phyloP scores from a whole-genome alignment of 441 rosid species.

The Populus hybrid region DNA sequence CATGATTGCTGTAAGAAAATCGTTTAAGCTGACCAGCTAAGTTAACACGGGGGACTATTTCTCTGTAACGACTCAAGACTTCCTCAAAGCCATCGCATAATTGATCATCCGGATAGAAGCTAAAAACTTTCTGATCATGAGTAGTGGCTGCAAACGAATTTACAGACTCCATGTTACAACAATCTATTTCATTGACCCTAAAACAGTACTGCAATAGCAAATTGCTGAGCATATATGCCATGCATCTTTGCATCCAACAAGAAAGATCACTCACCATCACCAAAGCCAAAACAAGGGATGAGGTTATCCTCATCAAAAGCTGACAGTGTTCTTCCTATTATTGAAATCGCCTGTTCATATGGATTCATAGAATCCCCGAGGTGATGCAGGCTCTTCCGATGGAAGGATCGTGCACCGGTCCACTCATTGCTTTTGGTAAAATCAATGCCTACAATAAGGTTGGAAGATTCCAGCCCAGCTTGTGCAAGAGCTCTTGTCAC shows the following conservation, averaged over 20 bases:
- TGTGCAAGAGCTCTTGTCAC: slow-evolving; percentile 65
- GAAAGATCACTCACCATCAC: slow-evolving; percentile 47
- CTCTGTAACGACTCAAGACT: slow-evolving; percentile 53
- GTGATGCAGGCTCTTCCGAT: slow-evolving; percentile 54
- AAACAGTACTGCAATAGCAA: neutral
- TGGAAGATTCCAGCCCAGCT: slow-evolving; percentile 92
- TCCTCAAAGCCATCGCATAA: slow-evolving; percentile 74
- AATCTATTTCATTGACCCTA: neutral
- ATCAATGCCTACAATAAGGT: slow-evolving; percentile 80
- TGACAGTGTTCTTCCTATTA: slow-evolving; percentile 61
- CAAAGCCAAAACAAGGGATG: slow-evolving; percentile 80
- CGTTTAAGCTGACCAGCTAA: slow-evolving; percentile 54
- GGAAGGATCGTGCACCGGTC: slow-evolving; percentile 68
- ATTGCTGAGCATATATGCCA: neutral
- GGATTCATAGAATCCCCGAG: slow-evolving; percentile 51
- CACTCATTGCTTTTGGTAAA: slow-evolving; percentile 92
- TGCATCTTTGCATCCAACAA: neutral
- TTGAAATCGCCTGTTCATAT: slow-evolving; percentile 70
- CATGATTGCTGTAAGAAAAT: neutral
- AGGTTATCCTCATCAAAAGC: slow-evolving; percentile 68
- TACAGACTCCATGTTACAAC: neutral
- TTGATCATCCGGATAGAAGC: slow-evolving; percentile 54
- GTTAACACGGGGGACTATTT: slow-evolving; percentile 62
- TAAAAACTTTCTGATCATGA: slow-evolving; percentile 76
- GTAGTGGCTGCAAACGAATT: slow-evolving; percentile 50